Base-by-base conservation (phyloP, 2,329 filamentous ascomycete species). In the Aschersonia sp. region DNA sequence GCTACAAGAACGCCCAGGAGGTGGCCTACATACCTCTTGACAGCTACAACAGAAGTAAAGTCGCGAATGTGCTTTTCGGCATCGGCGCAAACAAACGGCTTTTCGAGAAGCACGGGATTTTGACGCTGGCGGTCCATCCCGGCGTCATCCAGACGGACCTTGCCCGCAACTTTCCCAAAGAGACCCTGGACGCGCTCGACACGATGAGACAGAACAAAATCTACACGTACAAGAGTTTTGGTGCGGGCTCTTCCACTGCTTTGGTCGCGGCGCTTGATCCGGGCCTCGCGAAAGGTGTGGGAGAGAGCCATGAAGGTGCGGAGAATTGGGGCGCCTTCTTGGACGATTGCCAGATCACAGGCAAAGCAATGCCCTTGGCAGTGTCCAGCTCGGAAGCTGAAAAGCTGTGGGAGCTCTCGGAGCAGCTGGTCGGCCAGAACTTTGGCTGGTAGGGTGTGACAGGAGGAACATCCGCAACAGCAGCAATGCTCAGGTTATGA, bases 101-200 rank as follows among this genome's bases (percentile, higher is more conserved):
- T 33, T 56, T 55, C 44, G 59, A 58, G 11, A 58, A 56, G 43
- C 45, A 64, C 52, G 63, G 63, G 6, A 61, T 66, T 44, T 46
- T 64, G 46, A 51, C 54, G 14, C 41, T 63, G 5, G 56, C 58
- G 1, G 49, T 60, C 29, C 63, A 66, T 43, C 63, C 63, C 2
- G 63, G 63, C 5, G 48, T 63, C 10, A 61, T 65, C 8, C 1
- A 29, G 4, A 66, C 63, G 1, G 63, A 65, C 48, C 55, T 66
- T 29, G 47, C 11, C 1, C 53, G 63, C 3, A 47, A 54, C 9
- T 53, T 60, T 12, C 37, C 50, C 1, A 14, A 50, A 0, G 49
- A 53, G 29, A 53, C 46, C 2, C 5, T 56, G 2, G 52, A 45
- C 0, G 50, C 53, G 4, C 44, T 63, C 47, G 30, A 52, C 32